Conservation (phyloP, 345 rosid species). For the Salix exigua region DNA sequence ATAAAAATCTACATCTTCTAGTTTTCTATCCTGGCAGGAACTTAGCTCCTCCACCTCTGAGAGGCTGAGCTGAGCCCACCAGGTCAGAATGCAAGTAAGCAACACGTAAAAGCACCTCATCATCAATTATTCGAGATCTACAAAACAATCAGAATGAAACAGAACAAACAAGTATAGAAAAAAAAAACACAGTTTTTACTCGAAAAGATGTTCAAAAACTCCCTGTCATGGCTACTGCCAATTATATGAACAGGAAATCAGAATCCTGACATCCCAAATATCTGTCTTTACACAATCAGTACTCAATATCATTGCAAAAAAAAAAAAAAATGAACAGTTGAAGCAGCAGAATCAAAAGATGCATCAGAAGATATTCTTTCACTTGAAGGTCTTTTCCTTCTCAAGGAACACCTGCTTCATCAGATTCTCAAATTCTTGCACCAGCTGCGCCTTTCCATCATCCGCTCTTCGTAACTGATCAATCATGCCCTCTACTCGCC, state of each 20-base stretch:
- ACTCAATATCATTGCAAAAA: not conserved
- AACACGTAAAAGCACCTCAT: no score
- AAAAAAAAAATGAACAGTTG: not conserved
- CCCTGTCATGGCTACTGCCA: no score
- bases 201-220: not conserved
- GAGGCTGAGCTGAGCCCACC: no score
- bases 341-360: not conserved
- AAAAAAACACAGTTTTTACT: not conserved
- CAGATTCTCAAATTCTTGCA: slow-evolving; percentile 41
- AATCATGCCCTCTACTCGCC: slow-evolving; percentile 44
- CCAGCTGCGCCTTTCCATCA: slow-evolving; percentile 46
- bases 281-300: not conserved
- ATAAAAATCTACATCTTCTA: no score
- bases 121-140: no score
- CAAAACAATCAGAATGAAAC: no score
- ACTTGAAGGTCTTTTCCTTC: slow-evolving; percentile 38
- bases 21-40: no score
- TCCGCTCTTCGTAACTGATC: slow-evolving; percentile 48
- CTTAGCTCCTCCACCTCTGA: no score
- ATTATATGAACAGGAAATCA: not conserved
- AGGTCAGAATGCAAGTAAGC: no score
- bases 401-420: slow-evolving; percentile 49
- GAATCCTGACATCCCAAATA: not conserved
- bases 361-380: slow-evolving; percentile 37
- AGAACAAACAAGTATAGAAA: no score